A percentile compares a stretch with the other conserved stretches of the same genome.
These are phyloP conservation scores for Cephaloascus fragrans DNA, from an alignment of 805 yeast species.

Conservation along the genomic window DNA sequence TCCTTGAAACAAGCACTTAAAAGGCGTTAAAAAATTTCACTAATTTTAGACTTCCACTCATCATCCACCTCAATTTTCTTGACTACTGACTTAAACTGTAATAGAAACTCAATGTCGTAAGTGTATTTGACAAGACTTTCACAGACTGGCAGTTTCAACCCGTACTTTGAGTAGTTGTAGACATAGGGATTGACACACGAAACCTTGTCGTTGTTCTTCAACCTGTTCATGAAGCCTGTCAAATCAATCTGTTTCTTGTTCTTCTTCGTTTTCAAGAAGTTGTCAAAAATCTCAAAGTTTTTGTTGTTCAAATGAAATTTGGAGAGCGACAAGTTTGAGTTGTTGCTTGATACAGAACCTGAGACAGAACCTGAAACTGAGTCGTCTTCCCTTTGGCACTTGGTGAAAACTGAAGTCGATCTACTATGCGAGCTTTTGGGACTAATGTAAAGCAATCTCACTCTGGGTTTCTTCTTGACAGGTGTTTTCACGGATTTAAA, in stretches of 20 bases:
- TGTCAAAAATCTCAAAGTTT: background rate
- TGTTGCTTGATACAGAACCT: background rate
- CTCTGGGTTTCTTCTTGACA: too few species aligned
- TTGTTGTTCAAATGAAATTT: background rate
- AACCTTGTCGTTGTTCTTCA: background rate
- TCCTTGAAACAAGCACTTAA: too few species aligned
- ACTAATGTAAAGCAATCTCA: too few species aligned
- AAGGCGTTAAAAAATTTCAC: too few species aligned
- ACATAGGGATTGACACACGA: background rate
- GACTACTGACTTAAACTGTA: background rate
- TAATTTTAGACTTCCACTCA: background rate
- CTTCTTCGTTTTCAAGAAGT: background rate
- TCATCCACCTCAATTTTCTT: background rate
- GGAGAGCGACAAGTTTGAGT: too few species aligned
- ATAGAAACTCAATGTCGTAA: background rate
- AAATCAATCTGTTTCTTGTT: background rate
- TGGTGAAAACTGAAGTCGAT: too few species aligned
- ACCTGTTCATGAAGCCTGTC: background rate
- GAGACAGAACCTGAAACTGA: background rate
- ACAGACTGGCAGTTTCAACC: background rate
- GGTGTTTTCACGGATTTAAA: too few species aligned
- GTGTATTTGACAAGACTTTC: background rate
- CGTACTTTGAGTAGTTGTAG: background rate
- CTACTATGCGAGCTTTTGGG: too few species aligned
- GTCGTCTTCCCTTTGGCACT: too few species aligned